Evolutionary conservation across 352 stramenopile species (phyloP).

Genomic region (Peronosclerospora sorghi): DNA sequence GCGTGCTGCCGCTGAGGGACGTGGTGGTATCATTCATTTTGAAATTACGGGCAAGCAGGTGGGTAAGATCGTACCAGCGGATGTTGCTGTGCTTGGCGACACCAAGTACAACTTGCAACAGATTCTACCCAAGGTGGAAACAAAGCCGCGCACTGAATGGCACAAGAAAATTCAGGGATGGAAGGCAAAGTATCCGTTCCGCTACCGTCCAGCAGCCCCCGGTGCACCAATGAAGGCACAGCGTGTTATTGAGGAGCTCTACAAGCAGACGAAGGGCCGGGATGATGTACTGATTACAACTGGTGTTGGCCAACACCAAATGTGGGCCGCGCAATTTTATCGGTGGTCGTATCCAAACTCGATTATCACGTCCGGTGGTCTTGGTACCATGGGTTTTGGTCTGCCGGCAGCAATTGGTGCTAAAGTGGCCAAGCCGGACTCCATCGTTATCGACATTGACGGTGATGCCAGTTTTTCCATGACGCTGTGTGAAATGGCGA

Average conservation of each 20-base stretch:
- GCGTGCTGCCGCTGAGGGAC: constrained; percentile 82
- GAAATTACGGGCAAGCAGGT: constrained; percentile 88
- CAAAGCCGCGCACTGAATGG: constrained; percentile 83
- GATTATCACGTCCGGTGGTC: constrained; percentile 88
- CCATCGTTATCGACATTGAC: constrained; percentile 87
- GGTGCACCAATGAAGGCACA: constrained; percentile 88
- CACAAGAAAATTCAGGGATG: constrained; percentile 85
- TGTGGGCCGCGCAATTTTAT: constrained; percentile 94
- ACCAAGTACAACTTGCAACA: constrained; percentile 90
- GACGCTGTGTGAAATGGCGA: constrained; percentile 94
- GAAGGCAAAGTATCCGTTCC: constrained; percentile 90
- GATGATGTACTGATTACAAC: constrained; percentile 91
- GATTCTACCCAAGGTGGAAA: constrained; percentile 71
- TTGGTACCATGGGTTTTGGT: constrained; percentile 94
- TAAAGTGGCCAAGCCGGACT: constrained; percentile 87
- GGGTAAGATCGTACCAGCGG: constrained; percentile 79
- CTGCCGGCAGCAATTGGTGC: constrained; percentile 89
- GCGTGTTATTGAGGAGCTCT: constrained; percentile 89
- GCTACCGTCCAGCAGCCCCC: constrained; percentile 66
- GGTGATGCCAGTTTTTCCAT: constrained; percentile 94
- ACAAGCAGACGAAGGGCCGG: constrained; percentile 87
- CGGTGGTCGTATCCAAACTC: constrained; percentile 90
- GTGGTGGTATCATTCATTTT: constrained; percentile 94
- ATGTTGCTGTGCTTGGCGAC: constrained; percentile 61
- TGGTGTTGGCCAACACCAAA: constrained; percentile 94